These are phyloP conservation scores for Apiospora marii DNA, from an alignment of 2,329 filamentous ascomycete species.

Conservation along the genomic window DNA sequence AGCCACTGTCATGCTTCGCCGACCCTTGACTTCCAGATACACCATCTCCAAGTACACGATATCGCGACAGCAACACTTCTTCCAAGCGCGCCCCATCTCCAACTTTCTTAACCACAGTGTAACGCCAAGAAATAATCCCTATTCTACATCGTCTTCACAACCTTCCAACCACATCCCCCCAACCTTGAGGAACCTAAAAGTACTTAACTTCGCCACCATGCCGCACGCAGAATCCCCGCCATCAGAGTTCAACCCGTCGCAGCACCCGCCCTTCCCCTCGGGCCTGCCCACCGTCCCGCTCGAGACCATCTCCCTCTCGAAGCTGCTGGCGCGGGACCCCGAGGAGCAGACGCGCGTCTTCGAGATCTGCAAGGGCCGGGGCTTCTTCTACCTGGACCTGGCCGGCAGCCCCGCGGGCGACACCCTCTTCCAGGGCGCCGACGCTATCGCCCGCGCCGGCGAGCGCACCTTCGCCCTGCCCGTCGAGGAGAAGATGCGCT, in stretches of 20 bases:
- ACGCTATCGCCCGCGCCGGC: conserved; percentile 34
- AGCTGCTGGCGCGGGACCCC: conserved; percentile 33
- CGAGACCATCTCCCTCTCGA: conserved; percentile 40
- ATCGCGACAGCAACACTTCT: neutral
- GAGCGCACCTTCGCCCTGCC: conserved; percentile 40
- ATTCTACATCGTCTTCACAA: neutral
- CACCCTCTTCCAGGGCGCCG: conserved; percentile 33
- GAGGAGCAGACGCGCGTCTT: conserved; percentile 38
- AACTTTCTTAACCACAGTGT: neutral
- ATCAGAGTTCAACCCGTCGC: conserved; percentile 33
- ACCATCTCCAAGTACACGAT: neutral
- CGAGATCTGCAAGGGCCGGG: conserved; percentile 37
- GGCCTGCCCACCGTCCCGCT: conserved; percentile 38
- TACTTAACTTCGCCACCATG: neutral
- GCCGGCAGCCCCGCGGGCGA: conserved; percentile 34
- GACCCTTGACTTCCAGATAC: neutral
- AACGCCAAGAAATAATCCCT: neutral
- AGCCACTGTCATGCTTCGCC: neutral
- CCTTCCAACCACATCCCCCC: neutral
- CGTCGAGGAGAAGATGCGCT: conserved; percentile 39
- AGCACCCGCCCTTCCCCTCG: conserved; percentile 38
- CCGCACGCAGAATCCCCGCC: neutral
- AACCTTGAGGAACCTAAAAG: neutral
- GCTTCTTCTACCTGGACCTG: conserved; percentile 45
- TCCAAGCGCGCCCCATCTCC: neutral